A percentile compares a stretch with the other conserved stretches of the same genome.
phyloP scores from a whole-genome alignment of 805 yeast species.

The Kazachstania martiniae region DNA sequence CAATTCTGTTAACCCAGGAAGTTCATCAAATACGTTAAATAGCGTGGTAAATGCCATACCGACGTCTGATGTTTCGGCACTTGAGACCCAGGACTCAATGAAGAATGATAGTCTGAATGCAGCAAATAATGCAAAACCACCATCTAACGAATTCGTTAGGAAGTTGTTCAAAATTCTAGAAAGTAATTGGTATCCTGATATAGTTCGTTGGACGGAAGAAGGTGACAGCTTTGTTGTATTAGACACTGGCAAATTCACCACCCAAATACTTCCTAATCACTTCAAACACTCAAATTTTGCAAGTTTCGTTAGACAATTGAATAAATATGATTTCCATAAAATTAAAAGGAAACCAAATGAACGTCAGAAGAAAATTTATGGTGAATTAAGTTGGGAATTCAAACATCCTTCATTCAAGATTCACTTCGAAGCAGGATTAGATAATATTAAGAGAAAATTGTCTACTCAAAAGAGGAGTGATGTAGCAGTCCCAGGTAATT shows the following conservation, averaged over 20 bases:
- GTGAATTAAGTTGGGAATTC: slow-evolving; percentile 89
- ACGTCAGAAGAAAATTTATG: slow-evolving; percentile 42
- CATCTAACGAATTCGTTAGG: slow-evolving; percentile 71
- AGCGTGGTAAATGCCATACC: too few species aligned
- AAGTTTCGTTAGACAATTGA: slow-evolving; percentile 86
- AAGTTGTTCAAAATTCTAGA: slow-evolving; percentile 78
- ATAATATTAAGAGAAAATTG: slow-evolving; percentile 77
- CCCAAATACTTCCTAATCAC: slow-evolving; percentile 78
- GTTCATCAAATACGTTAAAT: too few species aligned
- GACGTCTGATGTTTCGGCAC: too few species aligned
- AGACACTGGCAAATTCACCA: slow-evolving; percentile 85
- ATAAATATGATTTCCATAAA: slow-evolving; percentile 96
- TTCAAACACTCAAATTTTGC: slow-evolving; percentile 94
- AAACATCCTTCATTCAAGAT: slow-evolving; percentile 79
- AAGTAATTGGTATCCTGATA: slow-evolving; percentile 58
- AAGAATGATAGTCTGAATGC: too few species aligned
- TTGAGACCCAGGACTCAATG: too few species aligned
- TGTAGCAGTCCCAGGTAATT: slow-evolving; percentile 14
- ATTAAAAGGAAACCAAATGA: slow-evolving; percentile 67
- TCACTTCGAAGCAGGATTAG: slow-evolving; percentile 68
- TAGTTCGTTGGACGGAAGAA: slow-evolving; percentile 76
- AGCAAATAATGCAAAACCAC: slow-evolving; percentile 3
- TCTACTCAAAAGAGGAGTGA: slow-evolving; percentile 42
- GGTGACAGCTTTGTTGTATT: slow-evolving; percentile 84
- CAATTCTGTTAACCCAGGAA: too few species aligned